phyloP scores from a whole-genome alignment of 2,329 filamentous ascomycete species.

The Aspergillus ochraceoroseus region DNA sequence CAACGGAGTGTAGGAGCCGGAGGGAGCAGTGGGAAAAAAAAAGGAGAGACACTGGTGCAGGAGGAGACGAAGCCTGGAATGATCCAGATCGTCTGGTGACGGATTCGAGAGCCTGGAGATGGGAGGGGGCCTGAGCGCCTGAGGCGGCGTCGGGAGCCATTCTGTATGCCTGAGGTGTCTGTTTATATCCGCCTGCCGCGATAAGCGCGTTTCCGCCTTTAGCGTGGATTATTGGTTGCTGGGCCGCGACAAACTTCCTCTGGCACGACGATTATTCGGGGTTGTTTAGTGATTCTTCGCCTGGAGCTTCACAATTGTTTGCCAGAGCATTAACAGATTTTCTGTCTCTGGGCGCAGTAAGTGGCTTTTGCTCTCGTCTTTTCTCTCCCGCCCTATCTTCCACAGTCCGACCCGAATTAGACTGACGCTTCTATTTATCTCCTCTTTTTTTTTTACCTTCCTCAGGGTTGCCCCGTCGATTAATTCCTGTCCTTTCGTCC shows the following conservation, averaged over 20 bases:
- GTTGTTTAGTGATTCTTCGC: conserved; percentile 8
- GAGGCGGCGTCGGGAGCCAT: conserved; percentile 3
- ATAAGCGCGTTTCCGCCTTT: conserved; percentile 14
- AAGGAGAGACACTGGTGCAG: not conserved
- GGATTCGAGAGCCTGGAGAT: conserved; percentile 5
- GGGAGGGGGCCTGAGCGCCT: conserved; percentile 18
- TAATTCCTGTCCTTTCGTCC: conserved; percentile 18
- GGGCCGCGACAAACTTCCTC: conserved; percentile 7
- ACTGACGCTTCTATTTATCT: conserved; percentile 9
- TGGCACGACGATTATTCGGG: conserved; percentile 3
- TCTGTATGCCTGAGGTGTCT: conserved; percentile 8
- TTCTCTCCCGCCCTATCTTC: conserved; percentile 3
- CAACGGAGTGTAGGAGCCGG: conserved; percentile 17
- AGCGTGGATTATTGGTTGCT: conserved; percentile 6
- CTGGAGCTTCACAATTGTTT: conserved; percentile 9
- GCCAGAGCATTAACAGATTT: not conserved
- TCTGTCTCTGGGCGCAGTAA: conserved; percentile 23
- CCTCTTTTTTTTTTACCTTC: conserved; percentile 18
- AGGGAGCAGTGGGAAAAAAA: conserved; percentile 5
- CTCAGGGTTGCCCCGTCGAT: conserved; percentile 25
- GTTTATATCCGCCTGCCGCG: conserved; percentile 11
- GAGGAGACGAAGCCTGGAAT: conserved; percentile 4
- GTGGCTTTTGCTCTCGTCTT: conserved; percentile 8
- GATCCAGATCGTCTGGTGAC: conserved; percentile 13
- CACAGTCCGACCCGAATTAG: not conserved